phyloP scores from a whole-genome alignment of 495 filamentous ascomycete species.

The Evansstolkia leycettana region DNA sequence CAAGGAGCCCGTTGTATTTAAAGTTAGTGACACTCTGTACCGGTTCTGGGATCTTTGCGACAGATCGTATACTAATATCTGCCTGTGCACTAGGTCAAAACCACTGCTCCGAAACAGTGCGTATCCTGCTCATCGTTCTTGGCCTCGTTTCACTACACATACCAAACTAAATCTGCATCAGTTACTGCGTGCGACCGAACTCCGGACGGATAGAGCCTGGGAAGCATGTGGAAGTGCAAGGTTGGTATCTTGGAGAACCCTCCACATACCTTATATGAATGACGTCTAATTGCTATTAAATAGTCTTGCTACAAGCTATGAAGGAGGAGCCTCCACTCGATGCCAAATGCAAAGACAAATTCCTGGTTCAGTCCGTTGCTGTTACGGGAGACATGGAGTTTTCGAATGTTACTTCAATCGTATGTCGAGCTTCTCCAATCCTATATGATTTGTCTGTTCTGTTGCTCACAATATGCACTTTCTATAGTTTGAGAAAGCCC shows the following conservation, averaged over 20 bases:
- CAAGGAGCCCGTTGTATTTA: slow-evolving; percentile 79
- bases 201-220: slow-evolving; percentile 88
- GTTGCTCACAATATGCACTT: background rate
- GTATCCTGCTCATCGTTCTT: slow-evolving; percentile 15
- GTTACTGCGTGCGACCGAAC: slow-evolving; percentile 96
- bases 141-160: background rate
- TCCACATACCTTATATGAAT: background rate
- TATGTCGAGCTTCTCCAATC: slow-evolving; percentile 30
- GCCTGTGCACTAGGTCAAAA: slow-evolving; percentile 66
- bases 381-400: slow-evolving; percentile 78
- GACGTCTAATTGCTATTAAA: slow-evolving; percentile 6
- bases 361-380: slow-evolving; percentile 86
- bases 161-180: slow-evolving; percentile 28
- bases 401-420: slow-evolving; percentile 64
- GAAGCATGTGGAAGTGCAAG: slow-evolving; percentile 80
- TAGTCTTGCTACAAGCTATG: slow-evolving; percentile 94
- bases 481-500: slow-evolving; percentile 55
- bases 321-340: slow-evolving; percentile 81
- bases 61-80: slow-evolving; percentile 12
- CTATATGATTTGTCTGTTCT: background rate
- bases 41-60: background rate
- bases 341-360: slow-evolving; percentile 92
- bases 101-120: slow-evolving; percentile 97
- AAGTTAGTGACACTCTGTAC: slow-evolving; percentile 43
- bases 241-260: slow-evolving; percentile 33